A percentile compares a stretch with the other conserved stretches of the same genome.
Conservation (phyloP, 192 early-diverging fungal genomes). For the Coemansia sp. region DNA sequence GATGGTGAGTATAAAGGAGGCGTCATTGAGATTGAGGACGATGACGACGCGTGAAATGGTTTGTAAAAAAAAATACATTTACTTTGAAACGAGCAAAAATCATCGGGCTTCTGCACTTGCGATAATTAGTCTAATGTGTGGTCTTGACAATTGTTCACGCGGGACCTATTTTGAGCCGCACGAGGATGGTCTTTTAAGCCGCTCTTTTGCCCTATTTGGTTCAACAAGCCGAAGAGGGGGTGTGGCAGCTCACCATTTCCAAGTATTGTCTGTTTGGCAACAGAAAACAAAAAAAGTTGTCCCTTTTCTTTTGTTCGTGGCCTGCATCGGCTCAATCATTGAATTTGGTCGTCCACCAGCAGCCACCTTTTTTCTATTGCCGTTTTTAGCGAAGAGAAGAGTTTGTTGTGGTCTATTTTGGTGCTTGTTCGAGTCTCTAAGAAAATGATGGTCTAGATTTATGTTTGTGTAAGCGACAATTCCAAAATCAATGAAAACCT, state of each 20-base stretch:
- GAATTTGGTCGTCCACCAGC: not conserved
- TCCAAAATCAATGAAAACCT: not conserved
- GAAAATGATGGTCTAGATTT: too few species aligned
- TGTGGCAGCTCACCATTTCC: not conserved
- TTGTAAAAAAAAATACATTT: not conserved
- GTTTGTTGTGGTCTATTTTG: too few species aligned
- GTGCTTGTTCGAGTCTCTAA: too few species aligned
- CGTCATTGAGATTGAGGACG: not conserved
- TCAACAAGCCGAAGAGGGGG: not conserved
- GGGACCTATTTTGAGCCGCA: not conserved
- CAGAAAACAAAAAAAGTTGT: not conserved
- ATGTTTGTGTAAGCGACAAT: too few species aligned
- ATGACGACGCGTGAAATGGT: not conserved
- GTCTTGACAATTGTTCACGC: not conserved
- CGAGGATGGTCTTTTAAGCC: not conserved
- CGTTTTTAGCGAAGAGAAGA: not conserved
- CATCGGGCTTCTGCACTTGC: not conserved
- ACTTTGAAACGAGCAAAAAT: not conserved
- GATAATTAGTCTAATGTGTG: not conserved
- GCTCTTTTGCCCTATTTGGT: not conserved
- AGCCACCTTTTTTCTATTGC: not conserved
- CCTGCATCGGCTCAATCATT: slow-evolving; percentile 3
- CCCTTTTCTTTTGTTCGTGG: not conserved
- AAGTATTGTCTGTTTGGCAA: not conserved
- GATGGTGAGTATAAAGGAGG: not conserved